Evolutionary conservation across 2,329 filamentous ascomycete genomes (phyloP), one percentile per base, ranked within the genome.

Genomic region (Diaporthe batatas): DNA sequence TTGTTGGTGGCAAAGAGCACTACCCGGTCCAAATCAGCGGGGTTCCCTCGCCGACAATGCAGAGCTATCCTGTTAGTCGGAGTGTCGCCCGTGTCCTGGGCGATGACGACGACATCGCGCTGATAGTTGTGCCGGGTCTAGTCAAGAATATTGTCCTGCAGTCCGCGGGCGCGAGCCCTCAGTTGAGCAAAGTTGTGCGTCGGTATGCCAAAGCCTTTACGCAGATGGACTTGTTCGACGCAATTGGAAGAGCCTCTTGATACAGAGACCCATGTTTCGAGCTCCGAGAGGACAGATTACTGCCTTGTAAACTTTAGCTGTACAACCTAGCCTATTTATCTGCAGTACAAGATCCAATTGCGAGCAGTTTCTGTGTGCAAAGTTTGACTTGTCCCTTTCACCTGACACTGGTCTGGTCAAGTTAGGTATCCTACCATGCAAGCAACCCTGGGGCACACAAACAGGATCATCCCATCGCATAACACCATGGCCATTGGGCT

Each of bases 111-210:
- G 3, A 7, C 6, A 11, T 51, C 14, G 42, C 39, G 21, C 6
- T 70, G 55, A 42, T 51, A 7, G 44, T 70, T 5, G 68, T 70
- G 12, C 68, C 68, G 5, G 68, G 68, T 16, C 10, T 70, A 23
- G 2, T 21, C 14, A 62, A n/a, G 7, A 54, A 14, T 16, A 3
- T 11, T 34, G 4, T 62, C 2, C 7, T 6, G 10, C 8, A 57
- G 39, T 4, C 39, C 16, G 39, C 14, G 16, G 14, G 14, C 39
- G 14, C 16, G 39, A 18, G 39, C 14, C 39, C 39, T 42, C 39
- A 42, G 39, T 18, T 36, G 10, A 10, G 1, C 6, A 29, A 53
- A 32, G 2, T 1, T 11, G 16, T 64, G 18, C 25, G 49, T 34
- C 21, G 55, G 25, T 36, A 14, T 42, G 68, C 55, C 6, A 70